Conservation (phyloP, 2,329 filamentous ascomycete species). For the Fusarium torulosum region DNA sequence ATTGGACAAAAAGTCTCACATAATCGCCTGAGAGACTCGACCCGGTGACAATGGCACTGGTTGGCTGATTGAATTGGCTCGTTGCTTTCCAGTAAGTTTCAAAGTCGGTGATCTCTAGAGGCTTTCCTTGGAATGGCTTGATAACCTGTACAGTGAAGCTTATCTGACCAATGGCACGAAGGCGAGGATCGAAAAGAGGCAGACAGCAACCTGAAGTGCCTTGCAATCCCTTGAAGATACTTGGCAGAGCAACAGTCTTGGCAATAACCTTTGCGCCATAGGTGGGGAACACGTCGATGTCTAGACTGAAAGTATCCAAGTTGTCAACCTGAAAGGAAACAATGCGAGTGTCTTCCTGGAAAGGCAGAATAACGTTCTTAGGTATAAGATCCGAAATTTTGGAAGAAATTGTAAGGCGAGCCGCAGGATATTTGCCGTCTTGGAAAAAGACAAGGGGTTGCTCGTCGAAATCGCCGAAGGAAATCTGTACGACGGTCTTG, state of each 20-base stretch:
- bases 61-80: slow-evolving; percentile 84
- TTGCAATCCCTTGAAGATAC: slow-evolving; percentile 80
- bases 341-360: slow-evolving; percentile 94
- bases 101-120: slow-evolving; percentile 96
- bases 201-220: slow-evolving; percentile 85
- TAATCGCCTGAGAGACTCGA: slow-evolving; percentile 98
- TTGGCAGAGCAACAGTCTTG: slow-evolving; percentile 91
- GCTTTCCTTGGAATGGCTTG: slow-evolving; percentile 92
- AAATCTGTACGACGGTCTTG: slow-evolving; percentile 95
- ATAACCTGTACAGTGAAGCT: slow-evolving; percentile 96
- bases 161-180: slow-evolving; percentile 92
- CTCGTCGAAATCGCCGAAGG: slow-evolving; percentile 82
- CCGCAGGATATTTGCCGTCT: slow-evolving; percentile 94
- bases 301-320: slow-evolving; percentile 90
- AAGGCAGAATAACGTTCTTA: slow-evolving; percentile 93
- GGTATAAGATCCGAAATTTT: slow-evolving; percentile 97
- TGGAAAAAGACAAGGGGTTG: slow-evolving; percentile 94
- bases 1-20: slow-evolving; percentile 88
- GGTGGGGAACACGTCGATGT: slow-evolving; percentile 97
- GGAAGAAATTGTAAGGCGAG: slow-evolving; percentile 94
- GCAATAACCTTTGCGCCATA: slow-evolving; percentile 98
- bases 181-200: slow-evolving; percentile 90
- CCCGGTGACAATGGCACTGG: slow-evolving; percentile 90
- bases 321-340: slow-evolving; percentile 98
- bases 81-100: slow-evolving; percentile 99